Conservation (phyloP, 371 early-diverging fungal species). For the Mortierella sp. region DNA sequence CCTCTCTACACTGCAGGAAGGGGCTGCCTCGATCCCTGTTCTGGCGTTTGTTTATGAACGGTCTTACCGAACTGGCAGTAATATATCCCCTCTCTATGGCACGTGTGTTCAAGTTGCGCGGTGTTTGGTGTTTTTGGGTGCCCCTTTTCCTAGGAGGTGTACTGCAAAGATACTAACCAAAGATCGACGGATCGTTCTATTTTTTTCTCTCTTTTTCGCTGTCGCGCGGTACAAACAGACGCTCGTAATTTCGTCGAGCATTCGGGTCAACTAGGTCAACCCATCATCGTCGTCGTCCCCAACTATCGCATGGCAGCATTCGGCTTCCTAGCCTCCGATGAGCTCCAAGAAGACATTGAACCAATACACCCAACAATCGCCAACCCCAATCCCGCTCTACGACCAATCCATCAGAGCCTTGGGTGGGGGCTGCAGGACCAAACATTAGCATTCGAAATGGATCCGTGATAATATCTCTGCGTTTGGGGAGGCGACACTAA, state of each 20-base stretch:
- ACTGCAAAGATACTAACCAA: neutral
- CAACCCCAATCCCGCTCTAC: conserved; percentile 7
- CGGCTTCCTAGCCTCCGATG: conserved; percentile 48
- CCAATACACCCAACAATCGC: conserved; percentile 18
- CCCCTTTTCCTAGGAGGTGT: too few relatives aligned
- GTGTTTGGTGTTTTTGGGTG: neutral
- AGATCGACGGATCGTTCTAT: neutral
- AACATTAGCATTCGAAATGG: conserved; percentile 62
- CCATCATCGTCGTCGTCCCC: conserved; percentile 46
- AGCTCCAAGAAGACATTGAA: conserved; percentile 33
- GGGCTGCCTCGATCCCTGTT: conserved; percentile 6
- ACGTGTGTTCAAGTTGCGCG: neutral
- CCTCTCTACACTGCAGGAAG: conserved; percentile 18
- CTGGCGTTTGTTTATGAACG: conserved; percentile 50
- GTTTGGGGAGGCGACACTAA: conserved; percentile 66
- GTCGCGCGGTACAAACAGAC: conserved; percentile 3
- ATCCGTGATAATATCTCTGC: conserved; percentile 59
- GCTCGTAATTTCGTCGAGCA: conserved; percentile 25
- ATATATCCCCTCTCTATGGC: conserved; percentile 34
- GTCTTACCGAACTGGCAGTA: conserved; percentile 32
- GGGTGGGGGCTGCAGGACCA: conserved; percentile 64
- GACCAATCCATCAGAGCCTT: conserved; percentile 51
- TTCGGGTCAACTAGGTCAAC: conserved; percentile 22
- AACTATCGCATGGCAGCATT: conserved; percentile 51
- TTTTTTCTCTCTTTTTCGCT: too few relatives aligned